phyloP scores from a whole-genome alignment of 1,284 basidiomycete genomes.

The Heterobasidion parviporum region DNA sequence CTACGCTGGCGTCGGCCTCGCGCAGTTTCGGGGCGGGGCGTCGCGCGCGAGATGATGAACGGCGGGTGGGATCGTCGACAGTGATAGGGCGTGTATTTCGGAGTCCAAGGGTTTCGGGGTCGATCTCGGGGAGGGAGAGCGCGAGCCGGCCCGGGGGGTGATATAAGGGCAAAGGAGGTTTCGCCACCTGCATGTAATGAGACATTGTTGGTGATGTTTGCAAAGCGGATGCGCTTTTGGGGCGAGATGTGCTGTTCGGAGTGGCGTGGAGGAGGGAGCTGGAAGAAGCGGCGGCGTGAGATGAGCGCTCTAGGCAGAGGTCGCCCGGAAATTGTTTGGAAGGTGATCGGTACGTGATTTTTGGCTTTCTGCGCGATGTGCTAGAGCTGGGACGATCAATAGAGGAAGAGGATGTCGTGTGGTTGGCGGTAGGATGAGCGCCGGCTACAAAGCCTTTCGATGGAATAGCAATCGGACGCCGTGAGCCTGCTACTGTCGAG shows the following conservation, averaged over 20 bases:
- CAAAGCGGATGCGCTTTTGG: not conserved
- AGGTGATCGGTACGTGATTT: conserved; percentile 23
- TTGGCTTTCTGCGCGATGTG: no score
- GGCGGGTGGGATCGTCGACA: conserved; percentile 25
- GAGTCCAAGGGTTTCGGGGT: conserved; percentile 45
- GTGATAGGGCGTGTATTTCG: conserved; percentile 22
- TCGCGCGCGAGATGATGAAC: conserved; percentile 39
- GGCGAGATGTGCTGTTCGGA: not conserved
- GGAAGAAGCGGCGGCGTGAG: conserved; percentile 1
- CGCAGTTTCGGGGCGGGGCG: conserved; percentile 45
- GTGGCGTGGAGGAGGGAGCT: not conserved
- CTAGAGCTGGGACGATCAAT: no score
- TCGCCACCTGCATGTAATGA: conserved; percentile 8
- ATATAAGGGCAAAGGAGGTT: conserved; percentile 57
- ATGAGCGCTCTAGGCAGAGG: conserved; percentile 12
- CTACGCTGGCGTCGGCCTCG: conserved; percentile 31
- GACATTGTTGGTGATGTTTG: not conserved
- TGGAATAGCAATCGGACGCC: no score
- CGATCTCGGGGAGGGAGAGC: conserved; percentile 56
- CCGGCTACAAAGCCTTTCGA: no score
- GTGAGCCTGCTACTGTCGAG: no score
- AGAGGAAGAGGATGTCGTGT: no score
- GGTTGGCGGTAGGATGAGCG: no score
- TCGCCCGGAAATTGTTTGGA: conserved; percentile 13
- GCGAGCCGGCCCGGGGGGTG: conserved; percentile 60